Evolutionary conservation across 768 basidiomycete genomes (phyloP).

Genomic region (Mycena galericulata): DNA sequence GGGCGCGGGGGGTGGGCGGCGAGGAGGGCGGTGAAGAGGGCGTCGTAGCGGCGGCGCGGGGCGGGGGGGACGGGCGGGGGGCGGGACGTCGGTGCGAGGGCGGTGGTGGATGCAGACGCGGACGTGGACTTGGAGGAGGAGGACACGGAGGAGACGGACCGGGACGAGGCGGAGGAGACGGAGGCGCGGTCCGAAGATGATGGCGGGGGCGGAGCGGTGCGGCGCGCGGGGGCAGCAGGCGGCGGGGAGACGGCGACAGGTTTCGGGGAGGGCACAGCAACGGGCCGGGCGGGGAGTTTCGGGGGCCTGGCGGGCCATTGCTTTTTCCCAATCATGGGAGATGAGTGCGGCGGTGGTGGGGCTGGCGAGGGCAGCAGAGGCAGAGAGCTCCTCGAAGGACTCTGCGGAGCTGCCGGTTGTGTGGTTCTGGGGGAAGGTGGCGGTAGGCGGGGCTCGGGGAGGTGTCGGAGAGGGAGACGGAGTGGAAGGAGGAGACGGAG

Average conservation of each 20-base stretch:
- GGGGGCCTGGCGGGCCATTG: conserved; percentile 56
- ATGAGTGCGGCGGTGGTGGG: conserved; percentile 61
- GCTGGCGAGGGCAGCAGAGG: conserved; percentile 60
- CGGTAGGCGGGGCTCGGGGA: conserved; percentile 47
- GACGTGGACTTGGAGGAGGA: conserved; percentile 47
- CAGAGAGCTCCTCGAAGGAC: conserved; percentile 78
- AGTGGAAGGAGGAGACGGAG: conserved; percentile 87
- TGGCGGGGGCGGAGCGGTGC: conserved; percentile 34
- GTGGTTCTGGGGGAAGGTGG: conserved; percentile 17
- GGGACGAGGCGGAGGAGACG: conserved; percentile 45
- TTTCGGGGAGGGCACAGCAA: no score
- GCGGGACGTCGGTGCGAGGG: conserved; percentile 52
- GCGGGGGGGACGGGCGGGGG: conserved; percentile 76
- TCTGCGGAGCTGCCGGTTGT: conserved; percentile 52
- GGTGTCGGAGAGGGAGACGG: conserved; percentile 83
- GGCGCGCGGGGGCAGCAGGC: no score
- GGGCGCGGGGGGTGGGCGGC: conserved; percentile 65
- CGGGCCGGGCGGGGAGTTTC: conserved; percentile 62
- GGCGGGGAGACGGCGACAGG: conserved; percentile 19
- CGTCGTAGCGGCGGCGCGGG: conserved; percentile 75
- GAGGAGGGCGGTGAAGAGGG: conserved; percentile 75
- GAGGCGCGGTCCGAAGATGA: conserved; percentile 38
- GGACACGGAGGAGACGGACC: conserved; percentile 47
- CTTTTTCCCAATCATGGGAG: conserved; percentile 63
- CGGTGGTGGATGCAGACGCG: conserved; percentile 42